These are phyloP conservation scores for Spizellomyces punctatus DNA, from an alignment of 192 early-diverging fungal species.

Conservation along the genomic window DNA sequence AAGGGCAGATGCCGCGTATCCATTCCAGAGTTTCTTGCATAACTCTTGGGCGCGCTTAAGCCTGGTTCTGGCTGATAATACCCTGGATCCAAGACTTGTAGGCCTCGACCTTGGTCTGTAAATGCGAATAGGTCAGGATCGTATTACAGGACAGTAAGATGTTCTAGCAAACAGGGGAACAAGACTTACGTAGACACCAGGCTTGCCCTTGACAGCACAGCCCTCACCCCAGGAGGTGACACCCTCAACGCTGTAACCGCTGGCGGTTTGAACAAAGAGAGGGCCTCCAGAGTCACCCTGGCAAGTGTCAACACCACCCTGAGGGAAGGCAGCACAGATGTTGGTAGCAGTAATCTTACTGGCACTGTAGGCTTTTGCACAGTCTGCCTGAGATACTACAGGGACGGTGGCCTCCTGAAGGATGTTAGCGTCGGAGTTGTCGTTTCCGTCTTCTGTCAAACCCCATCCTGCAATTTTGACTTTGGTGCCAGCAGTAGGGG, in stretches of 20 bases:
- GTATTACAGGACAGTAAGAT: too few species aligned
- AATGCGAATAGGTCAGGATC: too few species aligned
- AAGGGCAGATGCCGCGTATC: too few species aligned
- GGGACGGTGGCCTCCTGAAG: conserved; percentile 7
- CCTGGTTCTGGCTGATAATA: too few species aligned
- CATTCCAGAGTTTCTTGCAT: too few species aligned
- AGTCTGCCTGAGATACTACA: background rate
- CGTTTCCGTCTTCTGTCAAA: background rate
- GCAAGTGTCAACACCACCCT: conserved; percentile 1
- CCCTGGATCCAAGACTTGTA: background rate
- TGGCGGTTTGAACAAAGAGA: background rate
- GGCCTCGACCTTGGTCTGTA: background rate
- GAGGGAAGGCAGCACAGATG: background rate
- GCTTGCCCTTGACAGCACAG: conserved; percentile 1
- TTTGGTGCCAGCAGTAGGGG: background rate
- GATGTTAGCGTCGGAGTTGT: background rate
- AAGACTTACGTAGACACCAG: background rate
- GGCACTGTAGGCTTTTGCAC: background rate
- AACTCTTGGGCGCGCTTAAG: too few species aligned
- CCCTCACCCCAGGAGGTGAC: background rate
- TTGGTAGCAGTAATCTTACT: background rate
- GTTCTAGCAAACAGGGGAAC: too few species aligned
- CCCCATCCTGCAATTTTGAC: background rate
- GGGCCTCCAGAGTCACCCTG: conserved; percentile 16
- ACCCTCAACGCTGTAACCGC: background rate